A percentile compares a stretch with the other conserved stretches of the same genome.
These are phyloP conservation scores for Candida nanaspora DNA, from an alignment of 805 yeast genomes.

Conservation along the genomic window DNA sequence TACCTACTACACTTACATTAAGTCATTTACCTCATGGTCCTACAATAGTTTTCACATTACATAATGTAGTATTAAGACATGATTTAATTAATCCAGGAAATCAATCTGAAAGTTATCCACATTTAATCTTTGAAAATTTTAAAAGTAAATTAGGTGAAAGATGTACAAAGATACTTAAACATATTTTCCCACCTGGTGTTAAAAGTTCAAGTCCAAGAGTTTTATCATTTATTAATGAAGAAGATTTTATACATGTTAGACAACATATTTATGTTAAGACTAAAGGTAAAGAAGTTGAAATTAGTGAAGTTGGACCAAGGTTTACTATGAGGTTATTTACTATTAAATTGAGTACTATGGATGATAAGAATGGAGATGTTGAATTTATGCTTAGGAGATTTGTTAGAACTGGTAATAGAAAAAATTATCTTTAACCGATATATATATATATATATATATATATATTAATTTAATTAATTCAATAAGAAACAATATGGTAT, in stretches of 20 bases:
- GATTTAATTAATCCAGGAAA: slow-evolving; percentile 83
- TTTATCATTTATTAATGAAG: slow-evolving; percentile 84
- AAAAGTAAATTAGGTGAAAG: slow-evolving; percentile 75
- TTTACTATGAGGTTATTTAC: slow-evolving; percentile 95
- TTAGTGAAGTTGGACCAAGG: slow-evolving; percentile 97
- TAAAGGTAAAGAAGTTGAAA: slow-evolving; percentile 69
- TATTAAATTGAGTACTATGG: slow-evolving; percentile 81
- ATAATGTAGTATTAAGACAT: slow-evolving; percentile 90
- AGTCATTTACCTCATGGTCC: slow-evolving; percentile 99
- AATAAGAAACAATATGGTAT: background rate
- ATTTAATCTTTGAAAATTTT: slow-evolving; percentile 87
- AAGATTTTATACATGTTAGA: slow-evolving; percentile 89
- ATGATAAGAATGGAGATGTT: slow-evolving; percentile 94
- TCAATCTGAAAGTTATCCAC: slow-evolving; percentile 89
- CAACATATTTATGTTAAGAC: slow-evolving; percentile 93
- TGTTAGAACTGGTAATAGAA: slow-evolving; percentile 91
- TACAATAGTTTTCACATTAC: slow-evolving; percentile 86
- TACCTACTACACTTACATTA: slow-evolving; percentile 87
- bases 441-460: background rate
- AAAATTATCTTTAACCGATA: slow-evolving; percentile 55
- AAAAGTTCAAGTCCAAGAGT: slow-evolving; percentile 86
- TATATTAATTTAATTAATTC: background rate
- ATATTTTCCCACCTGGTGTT: slow-evolving; percentile 95
- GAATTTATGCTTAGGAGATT: slow-evolving; percentile 95
- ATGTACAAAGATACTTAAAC: slow-evolving; percentile 73